phyloP scores from a whole-genome alignment of 2,329 filamentous ascomycete species.

The Fusarium buxicola region DNA sequence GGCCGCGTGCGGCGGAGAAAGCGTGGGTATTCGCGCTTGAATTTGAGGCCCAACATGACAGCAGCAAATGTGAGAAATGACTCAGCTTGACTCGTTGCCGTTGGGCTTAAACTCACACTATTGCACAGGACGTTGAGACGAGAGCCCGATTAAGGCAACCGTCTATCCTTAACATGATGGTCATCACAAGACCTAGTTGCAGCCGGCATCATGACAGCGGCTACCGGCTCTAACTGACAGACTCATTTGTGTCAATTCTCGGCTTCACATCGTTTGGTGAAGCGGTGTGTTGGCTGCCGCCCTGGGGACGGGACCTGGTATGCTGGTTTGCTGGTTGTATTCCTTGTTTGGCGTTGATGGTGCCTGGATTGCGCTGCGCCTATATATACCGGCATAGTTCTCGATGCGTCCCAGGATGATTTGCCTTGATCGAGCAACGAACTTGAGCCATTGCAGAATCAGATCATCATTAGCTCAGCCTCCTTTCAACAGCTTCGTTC shows the following conservation, averaged over 20 bases:
- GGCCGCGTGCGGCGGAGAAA: conserved; percentile 8
- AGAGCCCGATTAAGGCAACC: conserved; percentile 36
- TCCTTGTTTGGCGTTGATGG: conserved; percentile 5
- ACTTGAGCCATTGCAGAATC: background rate
- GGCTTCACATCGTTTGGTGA: conserved; percentile 12
- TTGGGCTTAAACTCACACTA: conserved; percentile 27
- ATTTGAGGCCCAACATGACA: conserved; percentile 34
- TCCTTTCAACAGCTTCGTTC: background rate
- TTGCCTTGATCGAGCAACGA: conserved; percentile 2
- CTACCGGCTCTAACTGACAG: conserved; percentile 30
- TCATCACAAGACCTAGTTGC: conserved; percentile 39
- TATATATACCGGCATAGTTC: conserved; percentile 37
- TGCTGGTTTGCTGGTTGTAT: conserved; percentile 14
- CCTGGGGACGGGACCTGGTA: conserved; percentile 11
- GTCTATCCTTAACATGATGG: conserved; percentile 28
- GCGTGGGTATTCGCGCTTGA: conserved; percentile 18
- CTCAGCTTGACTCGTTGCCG: conserved; percentile 17
- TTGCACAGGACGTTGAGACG: conserved; percentile 1
- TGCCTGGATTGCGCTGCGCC: background rate
- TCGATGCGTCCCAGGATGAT: conserved; percentile 5
- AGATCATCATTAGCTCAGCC: conserved; percentile 4
- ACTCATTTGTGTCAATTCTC: conserved; percentile 11
- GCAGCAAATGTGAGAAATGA: conserved; percentile 11
- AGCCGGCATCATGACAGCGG: conserved; percentile 32
- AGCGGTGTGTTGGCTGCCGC: conserved; percentile 31